phyloP scores from a whole-genome alignment of 257 asterid species.

The Jacaranda copaia region DNA sequence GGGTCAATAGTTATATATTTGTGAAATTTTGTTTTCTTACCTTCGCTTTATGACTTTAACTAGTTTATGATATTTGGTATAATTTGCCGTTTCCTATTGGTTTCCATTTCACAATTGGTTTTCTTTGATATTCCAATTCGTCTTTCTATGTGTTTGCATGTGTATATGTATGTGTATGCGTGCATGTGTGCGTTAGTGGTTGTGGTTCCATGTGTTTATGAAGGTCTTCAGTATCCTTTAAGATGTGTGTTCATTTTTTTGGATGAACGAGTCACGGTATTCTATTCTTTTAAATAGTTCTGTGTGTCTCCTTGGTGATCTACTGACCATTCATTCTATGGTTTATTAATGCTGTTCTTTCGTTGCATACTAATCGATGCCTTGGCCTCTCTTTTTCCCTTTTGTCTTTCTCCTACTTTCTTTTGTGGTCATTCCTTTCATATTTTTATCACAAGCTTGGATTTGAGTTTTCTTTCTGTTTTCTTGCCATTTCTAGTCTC shows the following conservation, averaged over 20 bases:
- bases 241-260: background rate
- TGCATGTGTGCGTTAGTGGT: constrained; percentile 1
- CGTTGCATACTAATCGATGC: constrained; percentile 13
- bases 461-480: background rate
- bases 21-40: constrained; percentile 6
- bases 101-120: background rate
- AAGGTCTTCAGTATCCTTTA: constrained; percentile 1
- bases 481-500: background rate
- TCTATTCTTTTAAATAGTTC: background rate
- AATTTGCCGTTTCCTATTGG: background rate
- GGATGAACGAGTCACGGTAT: background rate
- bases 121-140: constrained; percentile 8
- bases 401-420: background rate
- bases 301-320: background rate
- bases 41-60: constrained; percentile 4
- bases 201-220: constrained; percentile 23
- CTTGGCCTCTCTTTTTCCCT: background rate
- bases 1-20: background rate
- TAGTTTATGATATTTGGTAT: background rate
- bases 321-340: background rate
- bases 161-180: background rate
- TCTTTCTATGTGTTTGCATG: background rate
- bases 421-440: constrained; percentile 6
- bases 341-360: background rate
- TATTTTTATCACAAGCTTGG: constrained; percentile 1